These are phyloP conservation scores for Colletotrichum magnum DNA, from an alignment of 2,329 filamentous ascomycete genomes.

Conservation along the genomic window DNA sequence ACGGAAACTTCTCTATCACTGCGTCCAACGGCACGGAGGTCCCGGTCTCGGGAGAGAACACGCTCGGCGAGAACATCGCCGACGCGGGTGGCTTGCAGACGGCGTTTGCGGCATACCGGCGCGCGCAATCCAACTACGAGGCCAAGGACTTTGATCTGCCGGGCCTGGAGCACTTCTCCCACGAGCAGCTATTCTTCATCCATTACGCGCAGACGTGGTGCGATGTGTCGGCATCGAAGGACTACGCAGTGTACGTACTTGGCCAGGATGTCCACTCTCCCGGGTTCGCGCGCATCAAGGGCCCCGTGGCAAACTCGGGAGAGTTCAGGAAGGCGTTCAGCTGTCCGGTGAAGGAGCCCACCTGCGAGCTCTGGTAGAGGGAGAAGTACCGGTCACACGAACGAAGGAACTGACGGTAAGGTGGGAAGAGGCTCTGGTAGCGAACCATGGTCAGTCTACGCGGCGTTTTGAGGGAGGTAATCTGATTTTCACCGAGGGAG, in stretches of 20 bases:
- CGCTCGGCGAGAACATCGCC: slow-evolving; percentile 79
- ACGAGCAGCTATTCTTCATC: slow-evolving; percentile 80
- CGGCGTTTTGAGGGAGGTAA: not conserved
- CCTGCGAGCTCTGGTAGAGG: slow-evolving; percentile 76
- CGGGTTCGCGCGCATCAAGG: slow-evolving; percentile 70
- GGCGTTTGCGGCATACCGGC: slow-evolving; percentile 77
- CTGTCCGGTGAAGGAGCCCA: slow-evolving; percentile 75
- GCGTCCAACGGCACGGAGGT: slow-evolving; percentile 69
- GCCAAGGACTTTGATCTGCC: slow-evolving; percentile 64
- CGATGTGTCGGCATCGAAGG: slow-evolving; percentile 71
- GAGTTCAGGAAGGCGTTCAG: slow-evolving; percentile 78
- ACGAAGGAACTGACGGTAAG: not conserved
- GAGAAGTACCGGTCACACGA: not conserved
- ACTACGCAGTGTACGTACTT: slow-evolving; percentile 65
- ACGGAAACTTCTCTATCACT: slow-evolving; percentile 70
- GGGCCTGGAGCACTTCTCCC: slow-evolving; percentile 72
- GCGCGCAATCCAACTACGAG: slow-evolving; percentile 63
- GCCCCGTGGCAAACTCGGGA: slow-evolving; percentile 75
- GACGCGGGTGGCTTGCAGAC: slow-evolving; percentile 77
- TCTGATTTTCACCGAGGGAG: too few species aligned
- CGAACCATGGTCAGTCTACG: not conserved
- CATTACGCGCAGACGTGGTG: slow-evolving; percentile 77
- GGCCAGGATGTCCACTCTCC: slow-evolving; percentile 77
- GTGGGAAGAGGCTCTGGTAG: not conserved
- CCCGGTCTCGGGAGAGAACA: slow-evolving; percentile 73